Base-by-base conservation (phyloP, 2,329 filamentous ascomycete genomes). In the Fusarium subglutinans region DNA sequence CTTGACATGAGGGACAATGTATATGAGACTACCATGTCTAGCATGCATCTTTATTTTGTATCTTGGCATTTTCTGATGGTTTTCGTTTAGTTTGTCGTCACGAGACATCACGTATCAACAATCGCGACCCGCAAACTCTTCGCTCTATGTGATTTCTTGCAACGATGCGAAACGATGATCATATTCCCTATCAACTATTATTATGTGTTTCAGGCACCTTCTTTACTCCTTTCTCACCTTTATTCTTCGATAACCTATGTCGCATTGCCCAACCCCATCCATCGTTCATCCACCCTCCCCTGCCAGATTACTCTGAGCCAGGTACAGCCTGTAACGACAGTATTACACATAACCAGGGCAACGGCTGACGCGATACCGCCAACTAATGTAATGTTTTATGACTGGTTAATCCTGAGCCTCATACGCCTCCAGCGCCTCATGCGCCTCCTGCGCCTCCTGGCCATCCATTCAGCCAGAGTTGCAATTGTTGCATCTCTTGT, bases 61-160 rank as follows among this genome's bases (percentile, higher is more conserved):
- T 35, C 9, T 4, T 6, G 8, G 3, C n/a, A 4, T 10, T 8
- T 15, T 10, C 8, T 6, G 4, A 8, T 11, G 18, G 2, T 0
- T 24, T 15, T 20, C 14, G 6, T 8, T 6, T 51, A 17, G 15
- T 18, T 17, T 35, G 6, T 10, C 15, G 3, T 6, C 11, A 20
- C 6, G 11, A 24, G 22, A 35, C 1, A 3, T 2, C 3, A 20
- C 4, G 5, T 33, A 4, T 24, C 22, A n/a, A 33, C 8, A 33
- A n/a, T 6, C 48, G 22, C 17, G 8, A 33, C 8, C 17, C 4
- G 1, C 11, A 35, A 24, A 33, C 30, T 35, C 22, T 51, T 35
- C 4, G 9, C 33, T 0, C 2, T 10, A 8, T 17, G 14, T n/a
- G n/a, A 50, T 0, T 9, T 7, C 47, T 8, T 24, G 15, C 12